Percentiles rank a stretch among this genome's conserved stretches.
phyloP scores from a whole-genome alignment of 305 asterid species.

The Petunia hybrid region DNA sequence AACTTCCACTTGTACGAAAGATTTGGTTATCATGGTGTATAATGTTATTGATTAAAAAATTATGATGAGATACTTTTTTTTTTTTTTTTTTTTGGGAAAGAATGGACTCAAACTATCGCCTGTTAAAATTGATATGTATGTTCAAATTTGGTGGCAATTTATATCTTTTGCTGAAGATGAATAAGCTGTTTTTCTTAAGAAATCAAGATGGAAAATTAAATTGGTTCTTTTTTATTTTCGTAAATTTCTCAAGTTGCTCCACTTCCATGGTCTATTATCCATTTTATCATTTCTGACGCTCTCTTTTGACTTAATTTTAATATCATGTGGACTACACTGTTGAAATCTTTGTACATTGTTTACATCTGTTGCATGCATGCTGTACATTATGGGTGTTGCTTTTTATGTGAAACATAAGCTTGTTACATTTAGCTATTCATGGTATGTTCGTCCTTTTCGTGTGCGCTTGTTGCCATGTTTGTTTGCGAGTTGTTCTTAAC shows the following conservation, averaged over 20 bases:
- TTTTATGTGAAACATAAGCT: background rate
- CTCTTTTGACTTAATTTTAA: background rate
- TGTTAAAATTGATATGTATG: background rate
- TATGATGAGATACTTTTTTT: background rate
- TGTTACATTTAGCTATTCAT: background rate
- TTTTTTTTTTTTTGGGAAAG: background rate
- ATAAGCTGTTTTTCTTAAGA: background rate
- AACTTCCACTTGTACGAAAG: background rate
- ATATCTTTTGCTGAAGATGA: constrained; percentile 22
- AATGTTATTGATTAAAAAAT: background rate
- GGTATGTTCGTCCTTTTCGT: background rate
- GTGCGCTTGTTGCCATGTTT: background rate
- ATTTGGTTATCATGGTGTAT: constrained; percentile 1
- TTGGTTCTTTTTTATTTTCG: background rate
- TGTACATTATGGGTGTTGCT: background rate
- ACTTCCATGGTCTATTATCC: background rate
- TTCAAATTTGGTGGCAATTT: constrained; percentile 11
- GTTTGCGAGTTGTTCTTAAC: constrained; percentile 1
- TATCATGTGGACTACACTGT: background rate
- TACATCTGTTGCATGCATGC: background rate
- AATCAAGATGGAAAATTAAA: background rate
- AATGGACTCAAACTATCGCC: background rate
- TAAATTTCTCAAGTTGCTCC: background rate
- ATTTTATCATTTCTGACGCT: background rate
- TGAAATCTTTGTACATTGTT: background rate